A percentile compares a stretch with the other conserved stretches of the same genome.
These are phyloP conservation scores for Penicillium sp. DNA, from an alignment of 2,329 filamentous ascomycete species.

Conservation along the genomic window DNA sequence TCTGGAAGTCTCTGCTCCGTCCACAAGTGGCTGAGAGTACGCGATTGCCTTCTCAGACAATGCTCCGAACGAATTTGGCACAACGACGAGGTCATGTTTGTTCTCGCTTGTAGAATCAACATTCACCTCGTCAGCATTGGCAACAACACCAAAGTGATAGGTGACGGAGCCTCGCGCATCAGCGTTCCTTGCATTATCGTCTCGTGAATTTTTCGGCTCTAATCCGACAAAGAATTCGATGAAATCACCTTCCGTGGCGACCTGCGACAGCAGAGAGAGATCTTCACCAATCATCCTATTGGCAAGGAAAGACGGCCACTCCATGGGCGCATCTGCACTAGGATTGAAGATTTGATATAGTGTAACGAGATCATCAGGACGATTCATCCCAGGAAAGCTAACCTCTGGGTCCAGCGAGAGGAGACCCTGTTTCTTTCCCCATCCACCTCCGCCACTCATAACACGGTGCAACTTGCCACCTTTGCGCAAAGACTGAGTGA, in stretches of 20 bases:
- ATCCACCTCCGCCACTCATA: slow-evolving; percentile 45
- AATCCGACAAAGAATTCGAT: slow-evolving; percentile 43
- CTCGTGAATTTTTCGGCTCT: slow-evolving; percentile 14
- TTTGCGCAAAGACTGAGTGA: slow-evolving; percentile 27
- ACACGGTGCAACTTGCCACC: slow-evolving; percentile 43
- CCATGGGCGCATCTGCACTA: slow-evolving; percentile 1
- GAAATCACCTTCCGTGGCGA: slow-evolving; percentile 37
- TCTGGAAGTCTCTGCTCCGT: slow-evolving; percentile 6
- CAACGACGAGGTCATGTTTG: slow-evolving; percentile 20
- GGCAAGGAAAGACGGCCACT: slow-evolving; percentile 22
- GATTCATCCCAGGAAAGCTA: slow-evolving; percentile 24
- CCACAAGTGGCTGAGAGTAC: slow-evolving; percentile 26
- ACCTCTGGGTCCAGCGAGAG: slow-evolving; percentile 43
- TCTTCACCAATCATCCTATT: slow-evolving; percentile 27
- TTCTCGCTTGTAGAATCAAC: neutral
- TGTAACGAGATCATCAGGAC: slow-evolving; percentile 12
- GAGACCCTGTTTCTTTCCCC: slow-evolving; percentile 47
- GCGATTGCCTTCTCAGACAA: slow-evolving; percentile 41
- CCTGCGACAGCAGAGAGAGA: slow-evolving; percentile 40
- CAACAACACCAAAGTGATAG: slow-evolving; percentile 34
- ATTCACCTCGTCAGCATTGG: slow-evolving; percentile 23
- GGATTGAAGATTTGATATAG: slow-evolving; percentile 28
- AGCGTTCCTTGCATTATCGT: neutral
- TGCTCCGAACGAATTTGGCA: slow-evolving; percentile 38
- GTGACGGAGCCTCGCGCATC: slow-evolving; percentile 14